A percentile compares a stretch with the other conserved stretches of the same genome.
phyloP scores from a whole-genome alignment of 192 early-diverging fungal species.

The Chytriomyces confervae region DNA sequence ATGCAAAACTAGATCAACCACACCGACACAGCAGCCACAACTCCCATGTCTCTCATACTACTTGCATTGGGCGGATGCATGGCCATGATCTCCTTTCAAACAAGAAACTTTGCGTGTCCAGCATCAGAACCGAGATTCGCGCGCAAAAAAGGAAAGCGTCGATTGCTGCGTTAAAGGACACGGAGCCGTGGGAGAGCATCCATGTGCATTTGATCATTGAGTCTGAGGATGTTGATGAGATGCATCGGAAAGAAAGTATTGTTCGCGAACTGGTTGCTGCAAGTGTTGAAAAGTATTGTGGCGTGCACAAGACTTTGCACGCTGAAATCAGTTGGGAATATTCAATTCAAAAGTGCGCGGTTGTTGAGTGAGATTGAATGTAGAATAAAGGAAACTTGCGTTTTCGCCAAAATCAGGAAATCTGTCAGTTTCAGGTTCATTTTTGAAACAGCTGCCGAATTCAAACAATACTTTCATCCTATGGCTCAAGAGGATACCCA shows the following conservation, averaged over 20 bases:
- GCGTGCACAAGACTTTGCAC: constrained; percentile 14
- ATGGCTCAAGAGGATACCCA: not conserved
- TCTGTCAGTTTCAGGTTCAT: too few species aligned
- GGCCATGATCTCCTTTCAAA: not conserved
- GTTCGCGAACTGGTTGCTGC: constrained; percentile 1
- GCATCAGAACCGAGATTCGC: not conserved
- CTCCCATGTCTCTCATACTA: constrained; percentile 14
- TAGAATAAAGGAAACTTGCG: too few species aligned
- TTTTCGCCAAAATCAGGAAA: too few species aligned
- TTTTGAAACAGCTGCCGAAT: too few species aligned
- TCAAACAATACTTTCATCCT: too few species aligned
- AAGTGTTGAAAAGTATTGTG: constrained; percentile 17
- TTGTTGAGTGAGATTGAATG: too few species aligned
- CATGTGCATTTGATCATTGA: constrained; percentile 3
- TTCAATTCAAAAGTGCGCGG: too few species aligned
- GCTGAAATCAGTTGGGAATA: not conserved
- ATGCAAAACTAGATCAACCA: not conserved
- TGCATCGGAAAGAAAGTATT: not conserved
- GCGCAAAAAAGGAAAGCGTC: not conserved
- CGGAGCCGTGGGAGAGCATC: constrained; percentile 9
- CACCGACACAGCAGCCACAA: not conserved
- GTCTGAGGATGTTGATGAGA: not conserved
- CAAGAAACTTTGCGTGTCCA: not conserved
- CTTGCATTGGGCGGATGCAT: constrained; percentile 19
- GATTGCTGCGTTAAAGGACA: not conserved